Conservation (phyloP, 805 yeast genomes). For the Citeromyces nyonsensis region DNA sequence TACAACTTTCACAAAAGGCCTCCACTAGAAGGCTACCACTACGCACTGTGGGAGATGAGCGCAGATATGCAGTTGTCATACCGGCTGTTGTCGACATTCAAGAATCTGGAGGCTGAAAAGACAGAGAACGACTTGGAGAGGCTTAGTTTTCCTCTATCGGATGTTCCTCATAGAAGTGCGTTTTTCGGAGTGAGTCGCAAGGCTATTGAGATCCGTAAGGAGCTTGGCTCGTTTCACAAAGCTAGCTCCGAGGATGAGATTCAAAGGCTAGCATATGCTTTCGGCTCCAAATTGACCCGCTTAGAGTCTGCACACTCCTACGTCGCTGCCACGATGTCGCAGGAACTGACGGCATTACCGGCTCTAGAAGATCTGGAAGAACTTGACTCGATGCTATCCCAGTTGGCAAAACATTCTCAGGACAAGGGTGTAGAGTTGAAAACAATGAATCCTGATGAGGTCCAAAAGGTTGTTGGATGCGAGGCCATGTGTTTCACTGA, state of each 20-base stretch:
- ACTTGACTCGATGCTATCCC: slow-evolving; percentile 18
- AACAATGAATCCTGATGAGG: slow-evolving; percentile 1
- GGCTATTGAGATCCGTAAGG: background rate
- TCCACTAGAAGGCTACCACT: no score
- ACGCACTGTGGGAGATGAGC: no score
- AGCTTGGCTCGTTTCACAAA: background rate
- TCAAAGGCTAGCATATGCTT: slow-evolving; percentile 10
- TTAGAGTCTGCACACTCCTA: slow-evolving; percentile 5
- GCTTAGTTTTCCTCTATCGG: no score
- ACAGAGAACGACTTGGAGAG: no score
- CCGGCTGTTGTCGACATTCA: background rate
- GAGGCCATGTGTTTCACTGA: slow-evolving; percentile 3
- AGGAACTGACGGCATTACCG: no score
- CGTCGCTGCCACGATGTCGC: background rate
- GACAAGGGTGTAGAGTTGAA: slow-evolving; percentile 7
- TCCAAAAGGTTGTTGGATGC: background rate
- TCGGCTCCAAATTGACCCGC: slow-evolving; percentile 7
- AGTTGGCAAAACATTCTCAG: slow-evolving; percentile 11
- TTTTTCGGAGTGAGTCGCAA: background rate
- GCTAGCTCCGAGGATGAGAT: slow-evolving; percentile 5
- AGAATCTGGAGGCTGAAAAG: background rate
- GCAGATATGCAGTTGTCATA: background rate
- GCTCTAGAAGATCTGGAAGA: slow-evolving; percentile 10
- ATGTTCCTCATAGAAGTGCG: background rate
- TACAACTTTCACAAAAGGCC: no score